Evolutionary conservation across 768 basidiomycete genomes (phyloP), one percentile per base, ranked within the genome.

Genomic region (Suillus subalutaceus): DNA sequence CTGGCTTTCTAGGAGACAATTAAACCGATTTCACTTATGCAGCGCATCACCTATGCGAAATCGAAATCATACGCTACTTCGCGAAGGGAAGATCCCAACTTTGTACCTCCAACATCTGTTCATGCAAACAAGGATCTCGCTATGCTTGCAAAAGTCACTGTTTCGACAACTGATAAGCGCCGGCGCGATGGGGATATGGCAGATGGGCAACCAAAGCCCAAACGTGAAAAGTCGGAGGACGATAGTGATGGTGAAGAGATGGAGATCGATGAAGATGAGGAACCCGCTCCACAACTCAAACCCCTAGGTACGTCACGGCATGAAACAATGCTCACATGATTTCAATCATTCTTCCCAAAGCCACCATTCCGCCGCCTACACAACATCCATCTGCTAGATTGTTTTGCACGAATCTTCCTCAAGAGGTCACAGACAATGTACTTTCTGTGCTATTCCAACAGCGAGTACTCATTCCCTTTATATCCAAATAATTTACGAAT

Each of bases 41-140:
- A 98, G 96, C 92, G 86, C 73, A 96, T 99, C 78, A 85, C 84
- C 73, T 99, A 98, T 79, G 94, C 97, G 63, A 94, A 91, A 79
- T 81, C 87, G 66, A 94, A 92, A 79, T 97, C 95, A 1, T 88
- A 93, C 77, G 95, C 96, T 41, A 96, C 92, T 9, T 80, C 88
- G 62, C 84, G 86, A 62, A 82, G 83, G 70, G 92, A 94, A 74
- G 93, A 97, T 78, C 90, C 92, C 46, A 85, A 84, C 69, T 95
- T 93, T 69, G 85, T 94, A 23, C 86, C 90, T 7, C 92, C 92
- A 59, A 87, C 83, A 30, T 83, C 90, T 30, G 83, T 81, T 43
- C 86, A 92, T 69, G 87, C 85, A 68, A 89, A 84, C 69, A 78
- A 79, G 40, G 72, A 85, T 30, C 64, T 81, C 6, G 64, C 77